A percentile compares a stretch with the other conserved stretches of the same genome.
phyloP scores from a whole-genome alignment of 1,284 basidiomycete genomes.

The Ganoderma sp. region DNA sequence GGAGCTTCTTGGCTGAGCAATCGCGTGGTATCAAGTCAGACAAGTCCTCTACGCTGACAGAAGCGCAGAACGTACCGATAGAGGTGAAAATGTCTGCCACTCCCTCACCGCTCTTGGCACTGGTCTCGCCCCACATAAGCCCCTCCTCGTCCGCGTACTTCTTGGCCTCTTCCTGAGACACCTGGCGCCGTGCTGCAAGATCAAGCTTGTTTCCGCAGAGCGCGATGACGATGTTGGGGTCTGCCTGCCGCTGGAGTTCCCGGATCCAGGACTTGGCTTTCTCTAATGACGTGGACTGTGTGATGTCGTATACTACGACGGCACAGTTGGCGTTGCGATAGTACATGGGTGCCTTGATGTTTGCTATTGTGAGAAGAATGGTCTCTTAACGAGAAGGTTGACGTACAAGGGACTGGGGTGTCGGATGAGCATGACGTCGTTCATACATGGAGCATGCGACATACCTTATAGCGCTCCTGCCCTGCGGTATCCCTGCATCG shows the following conservation, averaged over 20 bases:
- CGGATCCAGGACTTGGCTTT: slow-evolving; percentile 97
- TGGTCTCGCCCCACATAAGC: slow-evolving; percentile 95
- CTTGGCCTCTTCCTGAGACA: slow-evolving; percentile 85
- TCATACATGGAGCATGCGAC: slow-evolving; percentile 35
- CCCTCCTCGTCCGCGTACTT: slow-evolving; percentile 95
- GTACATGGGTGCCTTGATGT: slow-evolving; percentile 85
- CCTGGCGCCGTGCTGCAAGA: slow-evolving; percentile 81
- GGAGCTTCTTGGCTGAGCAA: slow-evolving; percentile 76
- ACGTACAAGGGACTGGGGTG: slow-evolving; percentile 39
- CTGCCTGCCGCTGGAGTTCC: slow-evolving; percentile 96
- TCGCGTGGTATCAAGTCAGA: slow-evolving; percentile 13
- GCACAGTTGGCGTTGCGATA: slow-evolving; percentile 90
- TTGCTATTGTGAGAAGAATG: slow-evolving; percentile 17
- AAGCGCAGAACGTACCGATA: slow-evolving; percentile 64
- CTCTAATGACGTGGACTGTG: slow-evolving; percentile 86
- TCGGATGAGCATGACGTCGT: slow-evolving; percentile 21
- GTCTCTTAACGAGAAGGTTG: slow-evolving; percentile 22
- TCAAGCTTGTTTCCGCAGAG: slow-evolving; percentile 97
- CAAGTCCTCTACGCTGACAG: slow-evolving; percentile 16
- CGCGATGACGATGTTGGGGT: slow-evolving; percentile 95
- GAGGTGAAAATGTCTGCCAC: slow-evolving; percentile 89
- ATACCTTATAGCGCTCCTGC: slow-evolving; percentile 90
- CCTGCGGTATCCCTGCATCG: slow-evolving; percentile 86
- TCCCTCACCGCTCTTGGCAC: slow-evolving; percentile 92
- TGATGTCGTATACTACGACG: slow-evolving; percentile 89